Base-by-base conservation (phyloP, 805 yeast species). In the Lachancea sp. region DNA sequence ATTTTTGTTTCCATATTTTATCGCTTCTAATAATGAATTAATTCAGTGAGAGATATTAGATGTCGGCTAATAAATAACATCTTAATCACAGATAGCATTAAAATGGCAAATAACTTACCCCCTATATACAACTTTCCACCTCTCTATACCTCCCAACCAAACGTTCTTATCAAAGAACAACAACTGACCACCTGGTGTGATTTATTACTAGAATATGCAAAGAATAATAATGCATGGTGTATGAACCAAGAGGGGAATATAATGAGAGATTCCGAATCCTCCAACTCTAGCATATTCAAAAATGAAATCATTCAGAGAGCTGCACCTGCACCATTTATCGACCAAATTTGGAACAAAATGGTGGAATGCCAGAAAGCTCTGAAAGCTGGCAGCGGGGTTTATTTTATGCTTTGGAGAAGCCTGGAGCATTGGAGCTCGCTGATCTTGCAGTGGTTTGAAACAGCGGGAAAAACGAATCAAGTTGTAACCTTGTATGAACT, bases 121-220 rank as follows among this genome's bases (percentile, higher is more conserved):
- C 58, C 71, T 3, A 78, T 80, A 15, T 78, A 78, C 53, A 68
- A 76, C 28, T 90, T 88, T 60, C 97, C 97, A 5, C 98, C 98
- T 0, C 77, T 90, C 50, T 90, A 78, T 65, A 92, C 97, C 7
- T 72, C 77, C 45, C 98, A 90, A 63, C 88, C 92, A 17, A 89
- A 90, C 52, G 73, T 78, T 26, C 77, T 83, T 8, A 81, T 92
- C 2, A 76, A 84, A 67, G 71, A 73, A 22, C 79, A 86, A 8
- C 98, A 90, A 61, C 64, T 83, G 12, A 70, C 71, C n/a, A 76
- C 83, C 40, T 90, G 98, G 98, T 65, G 70, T 20, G 67, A 73
- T 32, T 61, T 90, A 20, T 64, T 90, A 0, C 58, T 82, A 8
- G 67, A 69, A 5, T 84, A 76, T 51, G 80, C 94, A 50, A 69